Base-by-base conservation (phyloP, 1,139 yeast species). In the Wickerhamiella infanticola region DNA sequence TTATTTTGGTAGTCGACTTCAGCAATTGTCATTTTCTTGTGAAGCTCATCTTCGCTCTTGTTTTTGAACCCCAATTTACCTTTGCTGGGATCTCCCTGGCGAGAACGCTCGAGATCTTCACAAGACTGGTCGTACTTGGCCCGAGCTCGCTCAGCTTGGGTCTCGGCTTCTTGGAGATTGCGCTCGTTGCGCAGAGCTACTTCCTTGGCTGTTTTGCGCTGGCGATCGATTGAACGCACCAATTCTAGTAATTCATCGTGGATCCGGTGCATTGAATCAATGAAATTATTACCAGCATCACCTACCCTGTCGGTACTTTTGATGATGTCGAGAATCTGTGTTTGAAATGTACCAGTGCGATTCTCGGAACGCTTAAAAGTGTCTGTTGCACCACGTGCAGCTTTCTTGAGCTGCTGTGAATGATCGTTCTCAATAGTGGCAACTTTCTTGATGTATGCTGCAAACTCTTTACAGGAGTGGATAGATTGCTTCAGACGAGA, bases 41-140 rank as follows among this genome's bases (percentile, higher is more conserved):
- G 79, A 29, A 88, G 67, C 45, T 88, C 96, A 58, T 88, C 97
- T 59, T 90, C 97, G 61, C 86, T 95, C 63, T 88, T 96, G 58
- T 82, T 82, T 33, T 88, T 80, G 56, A 90, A 79, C 23, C 79
- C 75, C 25, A 65, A 61, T 59, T 84, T 85, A 47, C 73, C 72
- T 62, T 81, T 84, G 48, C 81, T 73, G 24, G 95, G 95, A 58
- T 88, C 97, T 0, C 81, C 73, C 45, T 79, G 75, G 56, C 81
- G 77, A 47, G 86, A 72, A 55, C 81, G 79, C 55, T 90, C 96
- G 63, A 85, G 74, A 56, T 90, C 97, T 47, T 79, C 83, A 59
- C 95, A 85, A 35, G 85, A 66, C 48, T 83, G 79, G 58, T 74
- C 76, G 61, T 88, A 88, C 60, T 81, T 84, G 45, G 72, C 68